Evolutionary conservation across 257 asterid species (phyloP).

Genomic region (Rhazya stricta): DNA sequence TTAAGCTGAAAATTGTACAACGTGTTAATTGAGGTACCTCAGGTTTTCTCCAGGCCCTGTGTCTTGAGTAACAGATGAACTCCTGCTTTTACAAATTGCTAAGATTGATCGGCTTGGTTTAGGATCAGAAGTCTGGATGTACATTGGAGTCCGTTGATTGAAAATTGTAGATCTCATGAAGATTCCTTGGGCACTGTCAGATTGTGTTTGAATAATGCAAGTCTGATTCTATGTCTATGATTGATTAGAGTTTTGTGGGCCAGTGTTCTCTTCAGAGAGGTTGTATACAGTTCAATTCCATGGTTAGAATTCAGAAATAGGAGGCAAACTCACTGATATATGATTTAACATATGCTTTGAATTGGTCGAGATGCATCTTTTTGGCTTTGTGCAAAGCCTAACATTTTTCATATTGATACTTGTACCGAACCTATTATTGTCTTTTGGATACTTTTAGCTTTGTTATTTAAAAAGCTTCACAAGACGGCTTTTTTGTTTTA

Average conservation of each 20-base stretch:
- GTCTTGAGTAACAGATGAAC: neutral
- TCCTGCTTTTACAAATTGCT: neutral
- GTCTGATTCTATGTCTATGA: neutral
- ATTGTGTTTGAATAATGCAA: neutral
- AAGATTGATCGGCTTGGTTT: neutral
- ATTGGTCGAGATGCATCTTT: neutral
- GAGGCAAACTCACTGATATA: neutral
- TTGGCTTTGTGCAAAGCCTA: neutral
- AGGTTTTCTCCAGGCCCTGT: neutral
- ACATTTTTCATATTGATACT: no score
- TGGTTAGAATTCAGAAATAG: neutral
- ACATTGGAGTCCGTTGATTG: neutral
- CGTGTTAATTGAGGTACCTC: no score
- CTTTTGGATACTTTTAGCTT: no score
- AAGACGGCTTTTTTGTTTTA: no score
- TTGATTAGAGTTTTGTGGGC: neutral
- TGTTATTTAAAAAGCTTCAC: no score
- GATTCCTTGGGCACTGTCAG: neutral
- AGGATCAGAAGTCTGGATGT: neutral
- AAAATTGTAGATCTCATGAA: neutral
- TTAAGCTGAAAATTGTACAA: neutral
- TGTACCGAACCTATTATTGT: no score
- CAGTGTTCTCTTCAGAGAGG: neutral
- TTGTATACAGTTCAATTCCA: neutral
- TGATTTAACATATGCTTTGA: neutral